Percentiles rank a stretch among this genome's conserved stretches.
Conservation (phyloP, 805 yeast genomes). For the Sungouiella thailandica region DNA sequence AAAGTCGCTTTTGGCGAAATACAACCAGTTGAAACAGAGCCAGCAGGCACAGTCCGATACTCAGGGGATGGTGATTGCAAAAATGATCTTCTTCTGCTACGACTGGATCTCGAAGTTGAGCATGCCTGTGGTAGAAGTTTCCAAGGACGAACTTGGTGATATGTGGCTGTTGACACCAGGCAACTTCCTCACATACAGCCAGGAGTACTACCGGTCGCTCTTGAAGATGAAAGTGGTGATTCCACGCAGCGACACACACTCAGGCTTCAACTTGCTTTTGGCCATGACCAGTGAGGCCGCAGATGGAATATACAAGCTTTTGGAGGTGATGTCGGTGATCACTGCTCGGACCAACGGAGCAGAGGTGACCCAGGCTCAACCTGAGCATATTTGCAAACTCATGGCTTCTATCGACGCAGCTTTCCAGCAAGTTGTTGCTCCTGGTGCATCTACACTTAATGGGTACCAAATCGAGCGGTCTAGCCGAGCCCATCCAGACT, state of each 20-base stretch:
- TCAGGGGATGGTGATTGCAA: slow-evolving; percentile 15
- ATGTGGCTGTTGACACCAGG: slow-evolving; percentile 5
- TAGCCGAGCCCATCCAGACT: slow-evolving; percentile 15
- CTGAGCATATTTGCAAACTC: slow-evolving; percentile 11
- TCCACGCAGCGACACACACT: slow-evolving; percentile 8
- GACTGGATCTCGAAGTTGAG: slow-evolving; percentile 16
- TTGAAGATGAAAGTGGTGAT: slow-evolving; percentile 10
- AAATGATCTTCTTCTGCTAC: slow-evolving; percentile 14
- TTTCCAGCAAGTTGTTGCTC: slow-evolving; percentile 11
- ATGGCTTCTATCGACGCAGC: slow-evolving; percentile 13
- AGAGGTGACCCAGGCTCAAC: slow-evolving; percentile 6
- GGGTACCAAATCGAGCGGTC: slow-evolving; percentile 7
- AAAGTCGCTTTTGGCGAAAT: slow-evolving; percentile 19
- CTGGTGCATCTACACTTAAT: slow-evolving; percentile 7
- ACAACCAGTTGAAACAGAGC: slow-evolving; percentile 13
- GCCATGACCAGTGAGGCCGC: slow-evolving; percentile 10
- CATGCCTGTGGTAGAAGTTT: slow-evolving; percentile 8
- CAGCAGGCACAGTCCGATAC: slow-evolving; percentile 12
- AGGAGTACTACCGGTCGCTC: slow-evolving; percentile 7
- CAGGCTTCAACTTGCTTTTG: slow-evolving; percentile 12
- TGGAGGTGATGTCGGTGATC: slow-evolving; percentile 8
- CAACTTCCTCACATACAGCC: not conserved
- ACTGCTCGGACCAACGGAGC: slow-evolving; percentile 1
- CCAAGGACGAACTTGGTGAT: slow-evolving; percentile 7
- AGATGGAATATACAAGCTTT: slow-evolving; percentile 8